Evolutionary conservation across 352 stramenopile species (phyloP).

Genomic region (Pythium aristosporum): DNA sequence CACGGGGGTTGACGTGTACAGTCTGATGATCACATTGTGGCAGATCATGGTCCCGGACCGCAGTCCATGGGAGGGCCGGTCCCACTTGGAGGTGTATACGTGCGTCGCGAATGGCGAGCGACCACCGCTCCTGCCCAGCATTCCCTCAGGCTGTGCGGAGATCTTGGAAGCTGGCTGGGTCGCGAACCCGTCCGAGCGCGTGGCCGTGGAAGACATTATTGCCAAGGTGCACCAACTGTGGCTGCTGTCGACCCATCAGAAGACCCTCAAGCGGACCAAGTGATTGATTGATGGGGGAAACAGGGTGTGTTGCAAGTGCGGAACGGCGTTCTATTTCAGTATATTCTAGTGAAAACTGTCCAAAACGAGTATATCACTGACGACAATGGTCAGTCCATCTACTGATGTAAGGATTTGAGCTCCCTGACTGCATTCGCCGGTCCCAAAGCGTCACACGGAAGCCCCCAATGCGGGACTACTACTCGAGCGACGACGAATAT

Average conservation of each 20-base stretch:
- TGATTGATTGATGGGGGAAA: not conserved
- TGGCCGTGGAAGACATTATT: slow-evolving; percentile 75
- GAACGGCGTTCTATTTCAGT: no score
- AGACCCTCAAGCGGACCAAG: slow-evolving; percentile 69
- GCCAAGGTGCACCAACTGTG: slow-evolving; percentile 74
- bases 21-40: slow-evolving; percentile 86
- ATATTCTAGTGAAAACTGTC: no score
- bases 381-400: not conserved
- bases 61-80: slow-evolving; percentile 71
- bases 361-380: no score
- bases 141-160: slow-evolving; percentile 66
- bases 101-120: slow-evolving; percentile 70
- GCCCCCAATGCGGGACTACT: not conserved
- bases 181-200: slow-evolving; percentile 66
- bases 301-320: no score
- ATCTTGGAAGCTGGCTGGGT: slow-evolving; percentile 76
- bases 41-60: slow-evolving; percentile 81
- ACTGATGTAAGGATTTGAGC: not conserved
- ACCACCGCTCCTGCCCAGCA: slow-evolving; percentile 63
- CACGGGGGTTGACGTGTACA: slow-evolving; percentile 82
- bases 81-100: slow-evolving; percentile 81
- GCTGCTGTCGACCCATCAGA: slow-evolving; percentile 76
- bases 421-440: no score
- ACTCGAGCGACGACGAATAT: not conserved
- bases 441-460: no score